phyloP scores from a whole-genome alignment of 768 basidiomycete species.

The Tulasnella sp. region DNA sequence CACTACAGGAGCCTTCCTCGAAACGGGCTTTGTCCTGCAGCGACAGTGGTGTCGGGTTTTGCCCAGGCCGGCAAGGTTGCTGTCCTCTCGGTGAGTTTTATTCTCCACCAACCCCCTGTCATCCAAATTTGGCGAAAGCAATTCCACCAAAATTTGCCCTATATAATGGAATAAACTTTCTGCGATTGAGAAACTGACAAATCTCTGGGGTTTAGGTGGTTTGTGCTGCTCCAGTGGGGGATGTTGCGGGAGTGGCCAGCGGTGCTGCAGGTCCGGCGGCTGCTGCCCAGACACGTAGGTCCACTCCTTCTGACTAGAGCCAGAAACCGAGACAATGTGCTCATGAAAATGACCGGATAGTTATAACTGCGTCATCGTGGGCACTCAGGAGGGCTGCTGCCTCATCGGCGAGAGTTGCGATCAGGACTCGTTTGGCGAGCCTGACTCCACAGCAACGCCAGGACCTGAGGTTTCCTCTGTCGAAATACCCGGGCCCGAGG shows the following conservation, averaged over 20 bases:
- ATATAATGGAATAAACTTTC: neutral
- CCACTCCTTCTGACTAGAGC: neutral
- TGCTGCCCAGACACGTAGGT: slow-evolving; percentile 15
- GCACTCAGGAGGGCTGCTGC: neutral
- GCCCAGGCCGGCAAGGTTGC: neutral
- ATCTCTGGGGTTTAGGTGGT: neutral
- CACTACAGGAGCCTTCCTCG: neutral
- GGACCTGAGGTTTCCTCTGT: no score
- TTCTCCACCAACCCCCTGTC: no score
- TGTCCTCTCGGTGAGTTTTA: slow-evolving; percentile 20
- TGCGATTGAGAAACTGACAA: neutral
- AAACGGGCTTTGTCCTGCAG: neutral
- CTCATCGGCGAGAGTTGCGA: neutral
- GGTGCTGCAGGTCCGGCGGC: neutral
- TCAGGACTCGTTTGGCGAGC: no score
- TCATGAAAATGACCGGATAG: neutral
- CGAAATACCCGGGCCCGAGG: no score
- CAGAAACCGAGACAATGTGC: neutral
- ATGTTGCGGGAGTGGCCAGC: no score
- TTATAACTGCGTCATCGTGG: neutral
- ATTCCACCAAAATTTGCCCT: no score
- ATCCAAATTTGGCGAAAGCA: no score
- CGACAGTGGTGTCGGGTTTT: neutral
- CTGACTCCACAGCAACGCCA: no score
- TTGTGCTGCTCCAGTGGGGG: neutral